Percentiles rank a stretch among this genome's conserved stretches.
Evolutionary conservation across 2,329 filamentous ascomycete genomes (phyloP).

Genomic region (Talaromyces albobiverticillius): DNA sequence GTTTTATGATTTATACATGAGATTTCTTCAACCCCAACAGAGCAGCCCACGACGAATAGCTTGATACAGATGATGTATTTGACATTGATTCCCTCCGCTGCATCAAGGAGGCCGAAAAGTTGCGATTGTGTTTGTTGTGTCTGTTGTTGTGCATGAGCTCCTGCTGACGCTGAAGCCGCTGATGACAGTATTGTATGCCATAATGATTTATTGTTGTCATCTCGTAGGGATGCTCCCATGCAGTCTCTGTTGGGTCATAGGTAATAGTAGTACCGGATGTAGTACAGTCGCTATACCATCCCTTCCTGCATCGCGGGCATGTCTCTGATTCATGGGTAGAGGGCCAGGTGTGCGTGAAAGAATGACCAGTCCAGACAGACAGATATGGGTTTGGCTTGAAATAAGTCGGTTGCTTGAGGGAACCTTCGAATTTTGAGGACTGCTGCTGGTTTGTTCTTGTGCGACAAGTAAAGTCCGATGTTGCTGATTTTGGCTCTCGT

Average conservation of each 20-base stretch:
- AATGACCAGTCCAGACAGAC: slow-evolving; percentile 1
- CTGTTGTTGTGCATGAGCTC: neutral
- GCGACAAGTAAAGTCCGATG: no score
- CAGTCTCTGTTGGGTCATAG: neutral
- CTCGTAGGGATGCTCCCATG: neutral
- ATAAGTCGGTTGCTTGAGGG: neutral
- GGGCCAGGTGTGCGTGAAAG: slow-evolving; percentile 6
- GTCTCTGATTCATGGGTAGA: neutral
- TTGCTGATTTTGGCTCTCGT: no score
- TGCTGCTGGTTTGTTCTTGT: no score
- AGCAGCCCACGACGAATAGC: neutral
- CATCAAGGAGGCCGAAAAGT: slow-evolving; percentile 3
- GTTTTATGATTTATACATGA: neutral
- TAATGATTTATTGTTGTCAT: neutral
- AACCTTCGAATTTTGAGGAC: neutral
- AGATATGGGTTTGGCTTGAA: slow-evolving; percentile 7
- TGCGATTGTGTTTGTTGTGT: neutral
- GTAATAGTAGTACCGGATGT: neutral
- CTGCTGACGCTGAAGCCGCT: neutral
- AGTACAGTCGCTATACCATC: slow-evolving; percentile 6
- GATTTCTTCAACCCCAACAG: neutral
- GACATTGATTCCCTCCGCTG: slow-evolving; percentile 2
- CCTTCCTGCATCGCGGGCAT: slow-evolving; percentile 5
- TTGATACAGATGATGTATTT: neutral
- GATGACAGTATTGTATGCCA: neutral